Percentiles rank a stretch among this genome's conserved stretches.
These are phyloP conservation scores for Psilocybe mexicana DNA, from an alignment of 1,284 basidiomycete species.

Conservation along the genomic window DNA sequence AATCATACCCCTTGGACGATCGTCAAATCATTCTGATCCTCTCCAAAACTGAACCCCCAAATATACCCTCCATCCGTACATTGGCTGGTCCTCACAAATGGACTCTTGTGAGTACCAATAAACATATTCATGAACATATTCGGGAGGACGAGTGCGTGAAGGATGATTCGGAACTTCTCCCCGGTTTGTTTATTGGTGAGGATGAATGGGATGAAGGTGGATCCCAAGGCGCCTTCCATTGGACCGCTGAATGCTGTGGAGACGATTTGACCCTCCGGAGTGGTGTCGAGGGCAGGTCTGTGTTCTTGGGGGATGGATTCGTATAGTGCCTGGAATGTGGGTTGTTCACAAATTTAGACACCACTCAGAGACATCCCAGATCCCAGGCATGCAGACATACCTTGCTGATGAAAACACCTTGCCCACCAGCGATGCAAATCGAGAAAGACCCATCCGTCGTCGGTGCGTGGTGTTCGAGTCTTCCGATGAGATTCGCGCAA, in stretches of 20 bases:
- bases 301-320: constrained; percentile 7
- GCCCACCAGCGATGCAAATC: constrained; percentile 5
- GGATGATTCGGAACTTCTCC: constrained; percentile 1
- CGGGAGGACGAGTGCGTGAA: background rate
- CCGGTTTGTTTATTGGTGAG: background rate
- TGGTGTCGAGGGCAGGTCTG: constrained; percentile 1
- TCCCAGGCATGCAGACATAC: background rate
- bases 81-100: background rate
- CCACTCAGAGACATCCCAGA: background rate
- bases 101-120: background rate
- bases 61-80: background rate
- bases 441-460: constrained; percentile 12
- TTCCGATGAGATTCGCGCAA: constrained; percentile 4
- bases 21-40: background rate
- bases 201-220: background rate
- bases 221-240: background rate
- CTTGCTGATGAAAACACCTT: constrained; percentile 12
- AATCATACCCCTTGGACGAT: background rate
- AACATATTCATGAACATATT: constrained; percentile 4
- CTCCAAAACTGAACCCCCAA: background rate
- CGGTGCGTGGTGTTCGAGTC: constrained; percentile 7
- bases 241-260: background rate
- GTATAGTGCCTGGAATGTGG: background rate
- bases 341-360: too few species aligned
- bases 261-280: background rate